Percentiles rank a stretch among this genome's conserved stretches.
Evolutionary conservation across 306 rosid species (phyloP).

Genomic region (Vachellia collinsii): DNA sequence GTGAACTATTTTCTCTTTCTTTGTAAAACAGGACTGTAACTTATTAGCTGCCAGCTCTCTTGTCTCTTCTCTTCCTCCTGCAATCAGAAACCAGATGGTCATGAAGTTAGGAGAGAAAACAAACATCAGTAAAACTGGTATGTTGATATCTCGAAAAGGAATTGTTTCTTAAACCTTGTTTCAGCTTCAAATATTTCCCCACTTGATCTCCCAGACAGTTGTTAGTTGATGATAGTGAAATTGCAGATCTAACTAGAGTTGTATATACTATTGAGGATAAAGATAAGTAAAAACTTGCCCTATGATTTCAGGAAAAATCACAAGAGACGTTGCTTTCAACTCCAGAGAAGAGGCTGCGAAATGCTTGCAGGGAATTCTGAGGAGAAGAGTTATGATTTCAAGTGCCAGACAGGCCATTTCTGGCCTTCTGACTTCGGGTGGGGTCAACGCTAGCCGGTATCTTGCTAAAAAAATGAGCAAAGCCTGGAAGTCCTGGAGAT

Average conservation of each 20-base stretch:
- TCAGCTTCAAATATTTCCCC: background rate
- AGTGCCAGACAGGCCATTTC: constrained; percentile 90
- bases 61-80: constrained; percentile 71
- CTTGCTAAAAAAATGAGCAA: constrained; percentile 67
- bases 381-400: constrained; percentile 79
- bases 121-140: constrained; percentile 58
- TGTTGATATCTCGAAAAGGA: constrained; percentile 22
- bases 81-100: constrained; percentile 63
- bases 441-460: constrained; percentile 67
- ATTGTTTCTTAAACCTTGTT: constrained; percentile 22
- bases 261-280: constrained; percentile 24
- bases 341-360: constrained; percentile 76
- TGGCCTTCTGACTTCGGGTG: constrained; percentile 78
- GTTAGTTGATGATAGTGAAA: background rate
- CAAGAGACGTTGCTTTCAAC: constrained; percentile 44
- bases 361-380: constrained; percentile 68
- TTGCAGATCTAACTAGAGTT: constrained; percentile 29
- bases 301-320: constrained; percentile 56
- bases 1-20: constrained; percentile 37
- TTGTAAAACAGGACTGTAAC: constrained; percentile 66
- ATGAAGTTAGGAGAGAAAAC: constrained; percentile 55
- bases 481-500: constrained; percentile 83
- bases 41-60: constrained; percentile 54
- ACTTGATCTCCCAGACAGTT: background rate
- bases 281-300: background rate